Base-by-base conservation (phyloP, 1,139 yeast genomes). In the Geotrichum fermentans region DNA sequence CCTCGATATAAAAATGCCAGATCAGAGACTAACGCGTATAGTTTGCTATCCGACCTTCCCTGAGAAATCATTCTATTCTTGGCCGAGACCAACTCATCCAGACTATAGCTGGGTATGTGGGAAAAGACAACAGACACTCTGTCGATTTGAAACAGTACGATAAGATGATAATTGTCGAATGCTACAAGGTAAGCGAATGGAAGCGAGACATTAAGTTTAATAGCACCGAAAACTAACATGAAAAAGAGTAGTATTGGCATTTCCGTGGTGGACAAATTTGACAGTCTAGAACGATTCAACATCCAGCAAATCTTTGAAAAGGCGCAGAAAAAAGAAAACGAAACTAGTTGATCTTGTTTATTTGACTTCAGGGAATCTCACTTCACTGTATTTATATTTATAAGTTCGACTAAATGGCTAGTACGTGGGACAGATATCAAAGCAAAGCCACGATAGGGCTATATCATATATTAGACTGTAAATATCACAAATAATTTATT, bases 131-230 rank as follows among this genome's bases (percentile, higher is more conserved):
- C 56, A 82, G 82, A 1, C 96, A 88, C 62, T 70, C 71, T 30
- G 96, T 92, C 10, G 95, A 89, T 62, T 74, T 92, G 65, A 87
- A 88, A 58, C 70, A 80, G 17, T 88, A 80, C 61, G 95, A 89
- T 52, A 82, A 82, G 60, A 71, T 92, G 58, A 79, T 92, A 45
- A 63, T 92, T 52, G 84, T 92, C 2, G 96, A 89, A 63, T 86
- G 96, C 61, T 92, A 82, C 68, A 90, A 89, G 57, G 60, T 58
- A 20, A 39, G 47, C 36, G 17, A 3, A 1, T 26, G 30, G 24
- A 35, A n/a, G 14, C 3, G 21, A 13, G 6, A 8, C 3, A 7
- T 22, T 7, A 17, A n/a, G 29, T 20, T 24, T 36, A 40, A n/a
- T n/a, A n/a, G n/a, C n/a, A n/a, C 20, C 5, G 16, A 6, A 33